A percentile compares a stretch with the other conserved stretches of the same genome.
phyloP scores from a whole-genome alignment of 2,329 filamentous ascomycete genomes.

The Annulohypoxylon truncatum region DNA sequence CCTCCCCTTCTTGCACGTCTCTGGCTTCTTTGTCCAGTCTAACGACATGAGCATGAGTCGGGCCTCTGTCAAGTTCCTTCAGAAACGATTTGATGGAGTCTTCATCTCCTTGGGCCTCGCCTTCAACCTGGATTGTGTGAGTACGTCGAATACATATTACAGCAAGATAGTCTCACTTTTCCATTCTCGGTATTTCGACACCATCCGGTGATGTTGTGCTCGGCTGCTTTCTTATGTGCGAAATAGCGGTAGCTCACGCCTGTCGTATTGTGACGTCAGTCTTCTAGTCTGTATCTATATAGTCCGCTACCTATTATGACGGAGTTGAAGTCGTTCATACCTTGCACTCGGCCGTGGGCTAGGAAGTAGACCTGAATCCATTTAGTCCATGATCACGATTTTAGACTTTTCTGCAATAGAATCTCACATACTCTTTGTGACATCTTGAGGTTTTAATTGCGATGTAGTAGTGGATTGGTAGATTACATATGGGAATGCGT shows the following conservation, averaged over 20 bases:
- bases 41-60: conserved; percentile 76
- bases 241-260: conserved; percentile 70
- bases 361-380: conserved; percentile 67
- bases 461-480: too few relatives aligned
- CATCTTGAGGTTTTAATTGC: conserved; percentile 26
- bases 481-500: conserved; percentile 26
- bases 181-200: conserved; percentile 68
- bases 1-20: conserved; percentile 73
- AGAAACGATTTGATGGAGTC: conserved; percentile 75
- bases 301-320: neutral
- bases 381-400: neutral
- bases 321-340: conserved; percentile 54
- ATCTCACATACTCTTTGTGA: conserved; percentile 31
- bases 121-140: conserved; percentile 74
- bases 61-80: conserved; percentile 80
- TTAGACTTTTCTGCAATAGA: neutral
- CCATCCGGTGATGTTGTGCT: conserved; percentile 69
- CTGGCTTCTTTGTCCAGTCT: conserved; percentile 78
- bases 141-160: conserved; percentile 1
- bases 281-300: neutral
- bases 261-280: conserved; percentile 48
- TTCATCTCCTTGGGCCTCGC: conserved; percentile 84
- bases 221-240: conserved; percentile 62
- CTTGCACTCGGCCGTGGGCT: conserved; percentile 77
- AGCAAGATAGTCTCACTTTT: conserved; percentile 56